A percentile compares a stretch with the other conserved stretches of the same genome.
Evolutionary conservation across 1,284 basidiomycete species (phyloP).

Genomic region (Ustilago lituana): DNA sequence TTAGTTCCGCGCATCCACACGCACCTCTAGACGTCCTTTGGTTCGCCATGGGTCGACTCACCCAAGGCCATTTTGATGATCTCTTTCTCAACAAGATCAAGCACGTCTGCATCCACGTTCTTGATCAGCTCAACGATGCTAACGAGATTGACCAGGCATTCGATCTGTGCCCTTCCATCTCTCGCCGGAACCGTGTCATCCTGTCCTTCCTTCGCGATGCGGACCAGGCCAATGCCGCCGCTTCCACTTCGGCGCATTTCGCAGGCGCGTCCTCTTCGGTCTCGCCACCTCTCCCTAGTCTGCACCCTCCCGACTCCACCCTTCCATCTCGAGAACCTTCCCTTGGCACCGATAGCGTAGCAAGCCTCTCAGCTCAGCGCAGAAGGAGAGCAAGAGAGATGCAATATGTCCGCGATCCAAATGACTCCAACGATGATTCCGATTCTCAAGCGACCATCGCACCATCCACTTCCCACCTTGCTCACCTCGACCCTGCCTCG

Average conservation of each 20-base stretch:
- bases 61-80: slow-evolving; percentile 40
- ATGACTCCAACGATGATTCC: slow-evolving; percentile 35
- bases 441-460: slow-evolving; percentile 17
- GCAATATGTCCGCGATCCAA: slow-evolving; percentile 40
- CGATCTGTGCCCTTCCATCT: slow-evolving; percentile 41
- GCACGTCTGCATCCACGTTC: slow-evolving; percentile 35
- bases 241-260: background rate
- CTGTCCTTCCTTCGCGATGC: slow-evolving; percentile 42
- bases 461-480: slow-evolving; percentile 1
- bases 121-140: slow-evolving; percentile 45
- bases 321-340: slow-evolving; percentile 23
- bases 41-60: slow-evolving; percentile 34
- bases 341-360: slow-evolving; percentile 35
- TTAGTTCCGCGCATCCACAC: too few relatives aligned
- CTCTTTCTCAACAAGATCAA: slow-evolving; percentile 48
- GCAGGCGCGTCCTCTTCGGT: slow-evolving; percentile 5
- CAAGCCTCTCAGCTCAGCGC: slow-evolving; percentile 36
- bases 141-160: slow-evolving; percentile 46
- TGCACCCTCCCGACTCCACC: slow-evolving; percentile 1
- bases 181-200: slow-evolving; percentile 44
- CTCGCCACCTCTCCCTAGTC: slow-evolving; percentile 3
- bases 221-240: slow-evolving; percentile 11
- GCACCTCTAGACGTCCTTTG: too few relatives aligned
- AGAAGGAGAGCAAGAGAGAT: slow-evolving; percentile 29
- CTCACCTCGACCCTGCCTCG: slow-evolving; percentile 26